Percentiles rank a stretch among this genome's conserved stretches.
Conservation (phyloP, 2,329 filamentous ascomycete genomes). For the Paecilomyces formosus region DNA sequence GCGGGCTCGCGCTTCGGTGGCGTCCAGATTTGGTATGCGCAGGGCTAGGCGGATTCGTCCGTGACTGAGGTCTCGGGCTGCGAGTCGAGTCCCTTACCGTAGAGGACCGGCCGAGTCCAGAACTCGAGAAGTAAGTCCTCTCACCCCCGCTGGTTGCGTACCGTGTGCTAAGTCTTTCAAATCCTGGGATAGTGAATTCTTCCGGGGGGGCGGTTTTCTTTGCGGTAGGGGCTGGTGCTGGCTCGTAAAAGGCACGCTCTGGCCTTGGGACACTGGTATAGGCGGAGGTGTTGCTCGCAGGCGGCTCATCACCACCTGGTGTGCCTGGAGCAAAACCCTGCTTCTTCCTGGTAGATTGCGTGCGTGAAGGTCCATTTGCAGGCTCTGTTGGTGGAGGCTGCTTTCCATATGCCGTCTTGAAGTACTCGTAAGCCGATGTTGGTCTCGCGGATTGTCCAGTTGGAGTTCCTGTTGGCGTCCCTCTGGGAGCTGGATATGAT, state of each 20-base stretch:
- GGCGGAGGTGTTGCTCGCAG: constrained; percentile 46
- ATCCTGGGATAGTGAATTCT: constrained; percentile 29
- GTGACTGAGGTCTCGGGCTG: constrained; percentile 23
- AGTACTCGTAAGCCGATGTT: constrained; percentile 34
- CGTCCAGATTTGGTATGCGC: constrained; percentile 20
- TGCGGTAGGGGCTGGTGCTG: constrained; percentile 33
- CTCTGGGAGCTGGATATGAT: constrained; percentile 8
- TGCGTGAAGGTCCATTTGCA: constrained; percentile 26
- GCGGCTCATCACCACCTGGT: constrained; percentile 53
- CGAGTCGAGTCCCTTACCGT: constrained; percentile 46
- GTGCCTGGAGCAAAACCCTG: constrained; percentile 53
- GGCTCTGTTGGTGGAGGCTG: constrained; percentile 18
- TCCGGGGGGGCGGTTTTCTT: constrained; percentile 33
- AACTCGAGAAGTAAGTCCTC: constrained; percentile 47
- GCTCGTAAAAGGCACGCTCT: constrained; percentile 31
- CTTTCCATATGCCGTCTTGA: constrained; percentile 12
- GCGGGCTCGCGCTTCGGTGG: constrained; percentile 39
- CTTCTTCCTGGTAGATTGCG: constrained; percentile 42
- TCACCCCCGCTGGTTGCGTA: constrained; percentile 51
- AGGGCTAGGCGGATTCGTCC: constrained; percentile 30
- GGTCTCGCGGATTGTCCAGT: constrained; percentile 20
- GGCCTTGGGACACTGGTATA: constrained; percentile 32
- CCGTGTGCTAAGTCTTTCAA: constrained; percentile 46
- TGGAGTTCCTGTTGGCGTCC: constrained; percentile 6
- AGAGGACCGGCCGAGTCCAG: constrained; percentile 45